phyloP scores from a whole-genome alignment of 208 protist species.

The Leishmania tarentolae region DNA sequence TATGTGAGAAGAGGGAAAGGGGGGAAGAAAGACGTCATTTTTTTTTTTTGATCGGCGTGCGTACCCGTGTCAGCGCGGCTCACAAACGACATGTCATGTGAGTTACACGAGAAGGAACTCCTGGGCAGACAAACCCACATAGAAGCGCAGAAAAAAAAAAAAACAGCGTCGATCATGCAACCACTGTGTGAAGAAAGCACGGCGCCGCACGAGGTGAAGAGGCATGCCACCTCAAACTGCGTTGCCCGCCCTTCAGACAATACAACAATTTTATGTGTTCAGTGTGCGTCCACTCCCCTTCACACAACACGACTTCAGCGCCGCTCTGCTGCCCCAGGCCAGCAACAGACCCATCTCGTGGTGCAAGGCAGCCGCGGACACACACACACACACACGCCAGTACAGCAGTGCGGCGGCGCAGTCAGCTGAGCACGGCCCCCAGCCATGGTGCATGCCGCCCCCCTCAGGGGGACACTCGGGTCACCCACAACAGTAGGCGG shows the following conservation, averaged over 20 bases:
- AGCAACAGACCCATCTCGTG: background rate
- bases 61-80: background rate
- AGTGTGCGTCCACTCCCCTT: background rate
- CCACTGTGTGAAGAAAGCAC: background rate
- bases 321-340: background rate
- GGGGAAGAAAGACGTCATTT: background rate
- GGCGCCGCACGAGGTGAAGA: background rate
- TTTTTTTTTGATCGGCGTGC: background rate
- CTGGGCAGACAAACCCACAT: background rate
- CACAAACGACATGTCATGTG: background rate
- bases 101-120: background rate
- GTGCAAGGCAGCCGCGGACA: background rate
- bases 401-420: background rate
- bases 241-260: background rate
- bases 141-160: no score
- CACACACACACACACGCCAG: background rate
- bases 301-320: background rate
- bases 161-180: background rate
- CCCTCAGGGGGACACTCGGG: background rate
- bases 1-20: background rate
- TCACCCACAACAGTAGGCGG: background rate
- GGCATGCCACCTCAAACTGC: background rate
- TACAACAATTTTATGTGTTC: background rate
- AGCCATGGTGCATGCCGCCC: background rate
- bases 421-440: background rate